phyloP scores from a whole-genome alignment of 495 filamentous ascomycete species.

The Penicillium cinerascens region DNA sequence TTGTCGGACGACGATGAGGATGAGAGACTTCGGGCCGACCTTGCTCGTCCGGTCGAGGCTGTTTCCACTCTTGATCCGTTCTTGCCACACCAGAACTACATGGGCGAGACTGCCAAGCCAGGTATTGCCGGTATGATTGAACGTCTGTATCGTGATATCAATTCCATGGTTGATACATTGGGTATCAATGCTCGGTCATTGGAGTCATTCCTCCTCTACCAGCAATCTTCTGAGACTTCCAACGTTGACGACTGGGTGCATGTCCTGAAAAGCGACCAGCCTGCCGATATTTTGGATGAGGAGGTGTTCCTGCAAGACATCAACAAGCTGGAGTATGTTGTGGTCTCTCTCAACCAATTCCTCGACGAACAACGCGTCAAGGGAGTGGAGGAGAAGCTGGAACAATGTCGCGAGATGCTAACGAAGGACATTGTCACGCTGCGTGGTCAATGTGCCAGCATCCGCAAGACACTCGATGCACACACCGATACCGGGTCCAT shows the following conservation, averaged over 20 bases:
- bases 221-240: slow-evolving; percentile 56
- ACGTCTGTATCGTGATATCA: slow-evolving; percentile 84
- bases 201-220: slow-evolving; percentile 60
- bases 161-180: slow-evolving; percentile 91
- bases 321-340: slow-evolving; percentile 54
- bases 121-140: slow-evolving; percentile 78
- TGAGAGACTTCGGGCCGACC: slow-evolving; percentile 55
- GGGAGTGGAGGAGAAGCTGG: slow-evolving; percentile 60
- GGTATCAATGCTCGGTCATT: slow-evolving; percentile 82
- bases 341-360: slow-evolving; percentile 52
- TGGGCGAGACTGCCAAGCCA: slow-evolving; percentile 50
- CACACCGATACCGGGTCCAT: slow-evolving; percentile 61
- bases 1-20: slow-evolving; percentile 62
- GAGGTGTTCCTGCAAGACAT: slow-evolving; percentile 72
- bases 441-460: slow-evolving; percentile 64
- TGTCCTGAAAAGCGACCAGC: slow-evolving; percentile 39
- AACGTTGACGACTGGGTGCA: slow-evolving; percentile 37
- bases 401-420: slow-evolving; percentile 56
- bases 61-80: slow-evolving; percentile 58
- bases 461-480: slow-evolving; percentile 65
- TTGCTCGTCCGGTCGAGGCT: slow-evolving; percentile 50
- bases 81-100: slow-evolving; percentile 67
- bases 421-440: slow-evolving; percentile 62
- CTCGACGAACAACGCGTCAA: slow-evolving; percentile 64
- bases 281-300: slow-evolving; percentile 47